Evolutionary conservation across 805 yeast genomes (phyloP).

Genomic region (Sungouiozyma intestinalis): DNA sequence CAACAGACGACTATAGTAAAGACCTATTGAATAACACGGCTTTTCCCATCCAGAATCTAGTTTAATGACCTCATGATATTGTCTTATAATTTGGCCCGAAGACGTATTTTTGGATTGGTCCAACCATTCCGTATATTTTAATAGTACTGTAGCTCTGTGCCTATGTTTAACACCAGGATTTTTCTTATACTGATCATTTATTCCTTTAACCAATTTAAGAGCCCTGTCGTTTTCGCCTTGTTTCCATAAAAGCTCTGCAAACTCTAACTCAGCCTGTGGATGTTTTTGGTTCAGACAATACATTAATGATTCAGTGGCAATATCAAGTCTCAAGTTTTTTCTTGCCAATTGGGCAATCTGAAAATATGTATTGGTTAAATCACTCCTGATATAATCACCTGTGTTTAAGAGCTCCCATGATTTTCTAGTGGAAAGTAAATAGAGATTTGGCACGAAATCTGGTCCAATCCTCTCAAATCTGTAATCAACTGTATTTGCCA

Average conservation of each 20-base stretch:
- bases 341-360: constrained; percentile 56
- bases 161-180: constrained; percentile 12
- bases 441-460: constrained; percentile 51
- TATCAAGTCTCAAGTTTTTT: constrained; percentile 54
- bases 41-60: constrained; percentile 58
- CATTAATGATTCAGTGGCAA: constrained; percentile 62
- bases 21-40: constrained; percentile 71
- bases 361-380: constrained; percentile 44
- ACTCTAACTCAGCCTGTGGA: constrained; percentile 53
- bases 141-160: constrained; percentile 37
- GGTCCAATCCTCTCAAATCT: constrained; percentile 32
- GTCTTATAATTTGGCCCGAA: constrained; percentile 57
- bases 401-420: constrained; percentile 32
- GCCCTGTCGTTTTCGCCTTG: constrained; percentile 86
- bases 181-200: constrained; percentile 14
- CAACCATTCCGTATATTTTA: constrained; percentile 81
- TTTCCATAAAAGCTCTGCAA: constrained; percentile 77
- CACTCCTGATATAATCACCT: constrained; percentile 15
- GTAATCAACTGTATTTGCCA: constrained; percentile 13
- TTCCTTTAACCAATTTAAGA: constrained; percentile 43
- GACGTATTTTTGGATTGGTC: constrained; percentile 78
- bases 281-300: constrained; percentile 28
- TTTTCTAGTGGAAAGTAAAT: constrained; percentile 48
- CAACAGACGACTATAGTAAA: constrained; percentile 64
- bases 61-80: constrained; percentile 50